Evolutionary conservation across 495 filamentous ascomycete genomes (phyloP), one percentile per base, ranked within the genome.

Genomic region (Evernia prunastri): DNA sequence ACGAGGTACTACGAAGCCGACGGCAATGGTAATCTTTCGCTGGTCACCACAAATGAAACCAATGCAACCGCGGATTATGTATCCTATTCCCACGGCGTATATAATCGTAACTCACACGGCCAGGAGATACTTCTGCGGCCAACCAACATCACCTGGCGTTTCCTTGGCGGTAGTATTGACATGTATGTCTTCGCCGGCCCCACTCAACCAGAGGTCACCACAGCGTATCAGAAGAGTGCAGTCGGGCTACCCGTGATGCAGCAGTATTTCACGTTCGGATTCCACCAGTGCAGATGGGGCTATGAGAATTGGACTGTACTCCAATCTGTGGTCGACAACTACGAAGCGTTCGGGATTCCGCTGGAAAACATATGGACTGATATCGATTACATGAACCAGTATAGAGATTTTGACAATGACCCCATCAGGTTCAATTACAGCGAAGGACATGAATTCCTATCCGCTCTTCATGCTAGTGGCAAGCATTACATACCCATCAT

Each of bases 401-500:
- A 83, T 63, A 78, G 83, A 13, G 78, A 87, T 69, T 88, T 87
- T 61, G 79, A 80, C 0, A 82, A 82, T 63, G 85, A 87, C 68
- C 72, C 72, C 9, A 65, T 74, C 57, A 76, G 79, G 0, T 87
- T 78, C 63, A 70, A 75, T 3, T 79, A 81, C 56, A 70, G 66
- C 20, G 80, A 79, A 59, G 83, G 79, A 20, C 78, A 84, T 57
- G 73, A 75, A 1, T 91, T 95, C 70, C 70, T 96, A 17, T 73
- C 76, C 1, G 74, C 77, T 20, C 75, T 96, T 3, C 89, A 92
- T 71, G 75, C 75, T 6, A 81, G 82, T 67, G 81, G 84, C 12
- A 88, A 88, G 68, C 87, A 92, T 68, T 95, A 84, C 61, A 80
- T 96, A 11, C 90, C 89, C 0, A 94, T 96, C 56, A 81, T 96